A percentile compares a stretch with the other conserved stretches of the same genome.
These are phyloP conservation scores for Phytophthora megakarya DNA, from an alignment of 352 stramenopile species.

Conservation along the genomic window DNA sequence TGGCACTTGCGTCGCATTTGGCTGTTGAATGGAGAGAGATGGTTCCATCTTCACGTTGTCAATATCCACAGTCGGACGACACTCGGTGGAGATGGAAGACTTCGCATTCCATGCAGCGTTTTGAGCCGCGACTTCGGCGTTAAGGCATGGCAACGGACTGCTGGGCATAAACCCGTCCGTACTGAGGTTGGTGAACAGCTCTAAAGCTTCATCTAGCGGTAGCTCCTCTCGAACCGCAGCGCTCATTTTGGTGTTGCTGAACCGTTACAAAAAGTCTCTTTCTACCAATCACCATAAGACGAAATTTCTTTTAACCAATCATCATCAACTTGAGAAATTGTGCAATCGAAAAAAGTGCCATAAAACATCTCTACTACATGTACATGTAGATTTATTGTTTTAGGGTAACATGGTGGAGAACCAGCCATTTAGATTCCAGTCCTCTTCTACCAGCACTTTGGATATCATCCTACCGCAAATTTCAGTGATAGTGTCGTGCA, in stretches of 20 bases:
- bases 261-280: not conserved
- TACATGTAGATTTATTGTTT: not conserved
- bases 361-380: too few species aligned
- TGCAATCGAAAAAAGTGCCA: not conserved
- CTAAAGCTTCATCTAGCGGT: not conserved
- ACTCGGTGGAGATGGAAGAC: not conserved
- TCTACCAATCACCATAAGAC: too few species aligned
- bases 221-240: not conserved
- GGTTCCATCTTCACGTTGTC: not conserved
- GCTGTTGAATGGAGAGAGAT: not conserved
- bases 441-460: conserved; percentile 48
- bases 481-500: conserved; percentile 39
- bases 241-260: not conserved
- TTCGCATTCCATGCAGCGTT: not conserved
- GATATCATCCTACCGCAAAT: conserved; percentile 37
- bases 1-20: not conserved
- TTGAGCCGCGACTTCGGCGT: not conserved
- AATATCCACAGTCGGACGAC: not conserved
- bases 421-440: conserved; percentile 44
- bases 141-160: not conserved
- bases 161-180: not conserved
- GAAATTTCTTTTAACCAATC: not conserved
- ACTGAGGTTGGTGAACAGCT: not conserved
- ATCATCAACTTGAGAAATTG: not conserved
- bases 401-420: conserved; percentile 3